Evolutionary conservation across 495 filamentous ascomycete species (phyloP).

Genomic region (Venustampulla echinocandica): DNA sequence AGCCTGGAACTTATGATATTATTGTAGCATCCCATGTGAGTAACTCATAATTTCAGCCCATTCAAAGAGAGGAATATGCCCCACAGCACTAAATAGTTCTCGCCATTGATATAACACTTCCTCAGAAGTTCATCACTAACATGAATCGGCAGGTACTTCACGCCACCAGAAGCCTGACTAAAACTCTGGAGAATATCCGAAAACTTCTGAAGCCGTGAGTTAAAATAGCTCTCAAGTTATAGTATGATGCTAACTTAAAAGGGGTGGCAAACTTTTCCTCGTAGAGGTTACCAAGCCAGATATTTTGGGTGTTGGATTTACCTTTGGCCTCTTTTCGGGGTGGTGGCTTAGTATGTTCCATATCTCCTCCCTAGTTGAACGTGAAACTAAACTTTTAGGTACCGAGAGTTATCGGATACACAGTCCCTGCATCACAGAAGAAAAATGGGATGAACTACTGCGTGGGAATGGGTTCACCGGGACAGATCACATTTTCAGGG

Average conservation of each 20-base stretch:
- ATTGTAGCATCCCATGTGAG: conserved; percentile 37
- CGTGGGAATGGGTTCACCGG: background rate
- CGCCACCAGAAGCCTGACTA: conserved; percentile 36
- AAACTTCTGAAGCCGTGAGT: conserved; percentile 26
- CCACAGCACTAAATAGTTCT: too few relatives aligned
- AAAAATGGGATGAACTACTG: conserved; percentile 2
- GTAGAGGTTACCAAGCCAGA: conserved; percentile 21
- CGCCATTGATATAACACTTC: too few relatives aligned
- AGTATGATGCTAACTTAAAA: background rate
- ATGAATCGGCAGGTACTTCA: conserved; percentile 33
- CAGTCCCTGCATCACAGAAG: background rate
- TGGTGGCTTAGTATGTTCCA: conserved; percentile 39
- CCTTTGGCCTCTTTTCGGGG: conserved; percentile 35
- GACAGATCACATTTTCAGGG: background rate
- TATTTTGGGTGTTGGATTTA: conserved; percentile 27
- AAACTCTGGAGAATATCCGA: conserved; percentile 36
- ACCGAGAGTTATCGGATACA: background rate
- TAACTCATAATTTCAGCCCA: background rate
- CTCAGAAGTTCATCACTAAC: conserved; percentile 6
- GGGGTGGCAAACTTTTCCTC: conserved; percentile 10
- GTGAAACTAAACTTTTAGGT: background rate
- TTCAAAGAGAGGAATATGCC: too few relatives aligned
- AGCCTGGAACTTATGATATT: conserved; percentile 37
- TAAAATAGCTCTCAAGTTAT: background rate
- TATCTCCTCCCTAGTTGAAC: background rate